A percentile compares a stretch with the other conserved stretches of the same genome.
These are phyloP conservation scores for Trametes punicea DNA, from an alignment of 768 basidiomycete genomes.

Conservation along the genomic window DNA sequence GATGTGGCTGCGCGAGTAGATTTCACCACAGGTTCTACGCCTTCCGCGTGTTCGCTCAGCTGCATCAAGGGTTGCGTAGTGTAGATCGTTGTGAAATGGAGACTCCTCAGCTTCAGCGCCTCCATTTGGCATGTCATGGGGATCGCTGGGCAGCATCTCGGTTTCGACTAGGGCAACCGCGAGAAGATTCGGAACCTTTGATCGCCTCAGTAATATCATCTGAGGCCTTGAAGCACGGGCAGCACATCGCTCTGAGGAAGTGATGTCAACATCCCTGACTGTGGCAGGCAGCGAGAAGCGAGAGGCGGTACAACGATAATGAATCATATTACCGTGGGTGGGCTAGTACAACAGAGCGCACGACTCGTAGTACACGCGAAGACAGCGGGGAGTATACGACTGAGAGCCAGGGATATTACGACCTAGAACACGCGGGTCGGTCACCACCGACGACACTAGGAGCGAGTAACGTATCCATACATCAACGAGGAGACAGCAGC, in stretches of 20 bases:
- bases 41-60: no score
- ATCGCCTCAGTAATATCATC: no score
- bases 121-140: no score
- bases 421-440: not conserved
- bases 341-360: slow-evolving; percentile 13
- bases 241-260: not conserved
- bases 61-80: no score
- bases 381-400: not conserved
- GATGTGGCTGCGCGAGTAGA: no score
- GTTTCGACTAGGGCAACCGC: no score
- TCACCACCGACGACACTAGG: not conserved
- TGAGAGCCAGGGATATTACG: slow-evolving; percentile 1
- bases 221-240: no score
- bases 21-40: no score
- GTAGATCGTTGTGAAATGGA: no score
- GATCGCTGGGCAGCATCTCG: no score
- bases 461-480: slow-evolving; percentile 14
- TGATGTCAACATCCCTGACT: not conserved
- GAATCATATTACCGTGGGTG: slow-evolving; percentile 6
- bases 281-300: not conserved
- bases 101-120: no score
- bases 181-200: no score
- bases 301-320: not conserved
- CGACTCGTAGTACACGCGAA: slow-evolving; percentile 5
- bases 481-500: not conserved